These are phyloP conservation scores for Ramalina intermedia DNA, from an alignment of 495 filamentous ascomycete genomes.

Conservation along the genomic window DNA sequence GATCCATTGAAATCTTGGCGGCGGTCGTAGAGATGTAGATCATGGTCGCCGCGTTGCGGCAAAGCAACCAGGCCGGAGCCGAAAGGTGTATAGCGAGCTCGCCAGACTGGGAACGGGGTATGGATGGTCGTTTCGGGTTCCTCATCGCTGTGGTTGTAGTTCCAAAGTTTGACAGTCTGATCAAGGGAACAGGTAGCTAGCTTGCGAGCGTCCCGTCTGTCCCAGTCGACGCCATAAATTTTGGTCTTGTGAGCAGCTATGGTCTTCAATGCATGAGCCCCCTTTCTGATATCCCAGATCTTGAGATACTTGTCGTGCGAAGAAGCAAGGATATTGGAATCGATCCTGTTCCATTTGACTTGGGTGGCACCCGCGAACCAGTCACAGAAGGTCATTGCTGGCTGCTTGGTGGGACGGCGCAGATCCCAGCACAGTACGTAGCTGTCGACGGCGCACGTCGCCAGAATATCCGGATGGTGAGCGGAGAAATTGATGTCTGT, in stretches of 20 bases:
- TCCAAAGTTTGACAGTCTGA: conserved; percentile 89
- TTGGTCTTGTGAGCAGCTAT: conserved; percentile 89
- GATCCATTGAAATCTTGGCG: conserved; percentile 30
- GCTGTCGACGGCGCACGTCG: conserved; percentile 85
- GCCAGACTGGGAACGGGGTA: conserved; percentile 80
- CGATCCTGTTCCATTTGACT: conserved; percentile 87
- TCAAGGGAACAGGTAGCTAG: conserved; percentile 83
- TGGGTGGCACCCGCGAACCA: conserved; percentile 93
- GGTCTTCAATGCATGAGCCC: conserved; percentile 62
- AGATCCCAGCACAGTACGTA: conserved; percentile 93
- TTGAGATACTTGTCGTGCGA: conserved; percentile 76
- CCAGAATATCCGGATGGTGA: conserved; percentile 75
- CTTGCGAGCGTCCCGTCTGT: conserved; percentile 52
- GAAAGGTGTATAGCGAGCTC: conserved; percentile 88
- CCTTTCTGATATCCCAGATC: conserved; percentile 82
- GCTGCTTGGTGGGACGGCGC: conserved; percentile 48
- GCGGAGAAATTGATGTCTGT: conserved; percentile 96
- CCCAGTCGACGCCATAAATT: conserved; percentile 95
- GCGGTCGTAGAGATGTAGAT: conserved; percentile 78
- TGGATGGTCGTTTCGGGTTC: conserved; percentile 58
- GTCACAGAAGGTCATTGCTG: conserved; percentile 72
- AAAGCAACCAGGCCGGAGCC: conserved; percentile 77
- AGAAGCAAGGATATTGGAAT: conserved; percentile 72
- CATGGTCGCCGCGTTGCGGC: conserved; percentile 74
- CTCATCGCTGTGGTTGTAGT: conserved; percentile 50